phyloP scores from a whole-genome alignment of 169 alveolate genomes.

The Plasmodium fragile region DNA sequence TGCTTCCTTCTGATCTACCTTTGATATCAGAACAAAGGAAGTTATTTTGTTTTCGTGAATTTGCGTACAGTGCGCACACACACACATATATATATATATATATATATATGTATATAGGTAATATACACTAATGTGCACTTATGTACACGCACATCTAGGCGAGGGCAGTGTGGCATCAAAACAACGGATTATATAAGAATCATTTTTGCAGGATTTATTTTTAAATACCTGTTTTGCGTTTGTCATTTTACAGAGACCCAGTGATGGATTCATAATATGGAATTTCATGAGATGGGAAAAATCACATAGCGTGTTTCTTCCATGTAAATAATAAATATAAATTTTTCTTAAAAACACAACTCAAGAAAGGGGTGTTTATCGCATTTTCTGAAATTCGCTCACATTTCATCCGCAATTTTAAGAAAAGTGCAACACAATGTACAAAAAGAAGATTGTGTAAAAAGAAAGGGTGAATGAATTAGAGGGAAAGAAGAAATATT shows the following conservation, averaged over 20 bases:
- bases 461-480: neutral
- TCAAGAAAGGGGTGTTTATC: neutral
- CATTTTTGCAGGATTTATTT: neutral
- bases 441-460: neutral
- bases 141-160: neutral
- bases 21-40: neutral
- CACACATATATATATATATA: neutral
- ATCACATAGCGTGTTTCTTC: neutral
- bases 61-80: neutral
- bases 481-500: neutral
- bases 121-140: neutral
- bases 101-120: neutral
- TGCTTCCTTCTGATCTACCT: neutral
- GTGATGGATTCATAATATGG: neutral
- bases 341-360: neutral
- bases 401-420: neutral
- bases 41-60: neutral
- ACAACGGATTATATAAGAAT: neutral
- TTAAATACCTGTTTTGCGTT: neutral
- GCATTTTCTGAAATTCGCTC: neutral
- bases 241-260: neutral
- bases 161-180: neutral
- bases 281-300: neutral
- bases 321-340: neutral
- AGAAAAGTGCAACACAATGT: neutral